Evolutionary conservation across 495 filamentous ascomycete species (phyloP).

Genomic region (Delitschia confertaspora): DNA sequence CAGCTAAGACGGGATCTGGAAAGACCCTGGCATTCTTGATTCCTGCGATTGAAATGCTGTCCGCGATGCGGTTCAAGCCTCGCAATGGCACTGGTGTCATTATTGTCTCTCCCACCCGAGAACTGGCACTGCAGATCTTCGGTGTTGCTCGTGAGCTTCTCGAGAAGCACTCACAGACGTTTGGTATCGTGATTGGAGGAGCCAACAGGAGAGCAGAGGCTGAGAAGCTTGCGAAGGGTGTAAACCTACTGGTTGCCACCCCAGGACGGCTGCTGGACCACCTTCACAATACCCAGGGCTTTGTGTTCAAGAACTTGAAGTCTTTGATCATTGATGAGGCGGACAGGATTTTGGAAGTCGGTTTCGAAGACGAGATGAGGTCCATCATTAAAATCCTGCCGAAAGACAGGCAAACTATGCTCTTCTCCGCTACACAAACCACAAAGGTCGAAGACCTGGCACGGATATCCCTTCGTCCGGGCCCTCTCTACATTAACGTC

Average conservation of each 20-base stretch:
- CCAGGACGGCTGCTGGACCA: conserved; percentile 91
- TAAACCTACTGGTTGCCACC: conserved; percentile 89
- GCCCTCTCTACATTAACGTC: conserved; percentile 93
- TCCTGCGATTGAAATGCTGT: conserved; percentile 89
- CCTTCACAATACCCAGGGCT: conserved; percentile 79
- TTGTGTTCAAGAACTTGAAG: conserved; percentile 88
- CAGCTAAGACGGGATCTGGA: conserved; percentile 92
- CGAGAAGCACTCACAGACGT: conserved; percentile 80
- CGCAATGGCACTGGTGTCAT: conserved; percentile 77
- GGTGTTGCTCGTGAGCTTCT: conserved; percentile 89
- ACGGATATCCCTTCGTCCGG: conserved; percentile 81
- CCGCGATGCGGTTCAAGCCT: conserved; percentile 79
- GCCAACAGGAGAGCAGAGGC: conserved; percentile 87
- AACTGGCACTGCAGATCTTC: conserved; percentile 92
- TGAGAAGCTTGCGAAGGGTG: conserved; percentile 86
- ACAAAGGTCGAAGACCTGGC: conserved; percentile 97
- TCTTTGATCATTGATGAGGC: conserved; percentile 87
- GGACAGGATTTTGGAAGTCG: conserved; percentile 89
- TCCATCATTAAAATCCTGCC: conserved; percentile 96
- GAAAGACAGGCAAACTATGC: conserved; percentile 82
- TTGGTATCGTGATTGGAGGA: conserved; percentile 91
- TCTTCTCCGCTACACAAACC: conserved; percentile 96
- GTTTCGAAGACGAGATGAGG: conserved; percentile 94
- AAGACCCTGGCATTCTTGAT: conserved; percentile 95
- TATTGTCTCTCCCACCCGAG: conserved; percentile 78